Conservation (phyloP, 306 rosid genomes). For the Dalbergia cochinchinensis region DNA sequence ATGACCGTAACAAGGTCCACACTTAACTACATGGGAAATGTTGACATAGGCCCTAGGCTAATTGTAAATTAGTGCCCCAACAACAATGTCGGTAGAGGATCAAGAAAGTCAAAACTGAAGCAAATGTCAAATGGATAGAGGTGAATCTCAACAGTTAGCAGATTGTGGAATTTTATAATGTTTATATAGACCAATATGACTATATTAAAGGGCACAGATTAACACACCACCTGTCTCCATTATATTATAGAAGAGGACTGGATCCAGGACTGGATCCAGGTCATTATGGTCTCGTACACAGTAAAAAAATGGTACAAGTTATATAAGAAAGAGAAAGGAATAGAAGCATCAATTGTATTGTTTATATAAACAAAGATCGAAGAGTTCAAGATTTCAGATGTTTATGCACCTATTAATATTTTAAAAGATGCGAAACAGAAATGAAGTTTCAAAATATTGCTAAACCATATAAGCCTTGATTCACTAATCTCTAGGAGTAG, state of each 20-base stretch:
- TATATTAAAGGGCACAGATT: constrained; percentile 52
- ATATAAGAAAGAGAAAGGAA: constrained; percentile 52
- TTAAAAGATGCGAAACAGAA: constrained; percentile 40
- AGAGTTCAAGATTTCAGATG: constrained; percentile 54
- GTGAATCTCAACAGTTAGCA: constrained; percentile 47
- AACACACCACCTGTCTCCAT: constrained; percentile 52
- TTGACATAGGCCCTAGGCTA: constrained; percentile 55
- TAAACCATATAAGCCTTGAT: constrained; percentile 58
- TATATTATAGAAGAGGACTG: constrained; percentile 54
- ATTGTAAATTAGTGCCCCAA: constrained; percentile 41
- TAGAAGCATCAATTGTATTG: constrained; percentile 68
- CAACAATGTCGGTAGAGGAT: constrained; percentile 46
- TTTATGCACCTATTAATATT: constrained; percentile 42
- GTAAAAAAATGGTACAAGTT: constrained; percentile 45
- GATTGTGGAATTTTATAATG: constrained; percentile 35
- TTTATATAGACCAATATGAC: constrained; percentile 30
- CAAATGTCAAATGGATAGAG: constrained; percentile 46
- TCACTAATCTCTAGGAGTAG: constrained; percentile 57
- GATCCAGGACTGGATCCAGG: constrained; percentile 91
- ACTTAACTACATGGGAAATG: constrained; percentile 47
- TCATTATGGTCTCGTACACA: constrained; percentile 59
- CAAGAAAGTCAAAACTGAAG: constrained; percentile 55
- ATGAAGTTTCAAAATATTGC: constrained; percentile 33
- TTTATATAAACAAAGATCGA: constrained; percentile 58
- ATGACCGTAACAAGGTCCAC: constrained; percentile 34